A percentile compares a stretch with the other conserved stretches of the same genome.
Conservation (phyloP, 306 rosid species). For the Prunus mume region DNA sequence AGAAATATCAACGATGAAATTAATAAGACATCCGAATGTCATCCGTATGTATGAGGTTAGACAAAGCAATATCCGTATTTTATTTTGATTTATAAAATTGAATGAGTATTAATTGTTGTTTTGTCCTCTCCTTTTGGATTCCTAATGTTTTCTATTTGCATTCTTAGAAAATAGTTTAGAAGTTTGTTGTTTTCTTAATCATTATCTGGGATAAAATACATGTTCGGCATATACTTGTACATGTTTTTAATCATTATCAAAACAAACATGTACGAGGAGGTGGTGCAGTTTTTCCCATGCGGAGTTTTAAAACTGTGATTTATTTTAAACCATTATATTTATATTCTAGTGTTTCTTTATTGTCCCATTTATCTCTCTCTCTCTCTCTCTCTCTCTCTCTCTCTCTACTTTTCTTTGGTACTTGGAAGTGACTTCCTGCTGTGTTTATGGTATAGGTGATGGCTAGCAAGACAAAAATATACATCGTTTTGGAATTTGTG, state of each 20-base stretch:
- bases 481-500: slow-evolving; percentile 85
- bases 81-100: too few species aligned
- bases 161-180: neutral
- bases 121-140: neutral
- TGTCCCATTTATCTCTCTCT: neutral
- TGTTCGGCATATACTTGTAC: neutral
- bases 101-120: too few species aligned
- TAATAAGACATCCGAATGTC: slow-evolving; percentile 90
- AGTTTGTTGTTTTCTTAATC: neutral
- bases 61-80: neutral
- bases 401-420: neutral
- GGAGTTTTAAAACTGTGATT: neutral
- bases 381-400: neutral
- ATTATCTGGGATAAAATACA: neutral
- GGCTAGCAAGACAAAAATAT: slow-evolving; percentile 95
- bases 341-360: neutral
- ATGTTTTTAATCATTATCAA: neutral
- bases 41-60: slow-evolving; percentile 92
- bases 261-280: neutral
- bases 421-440: slow-evolving; percentile 23
- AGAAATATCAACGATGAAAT: slow-evolving; percentile 94
- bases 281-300: neutral
- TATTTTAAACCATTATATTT: neutral
- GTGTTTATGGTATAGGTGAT: slow-evolving; percentile 63
- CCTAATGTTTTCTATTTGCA: neutral